Percentiles rank a stretch among this genome's conserved stretches.
phyloP scores from a whole-genome alignment of 1,139 yeast species.

The Hyphopichia burtonii region DNA sequence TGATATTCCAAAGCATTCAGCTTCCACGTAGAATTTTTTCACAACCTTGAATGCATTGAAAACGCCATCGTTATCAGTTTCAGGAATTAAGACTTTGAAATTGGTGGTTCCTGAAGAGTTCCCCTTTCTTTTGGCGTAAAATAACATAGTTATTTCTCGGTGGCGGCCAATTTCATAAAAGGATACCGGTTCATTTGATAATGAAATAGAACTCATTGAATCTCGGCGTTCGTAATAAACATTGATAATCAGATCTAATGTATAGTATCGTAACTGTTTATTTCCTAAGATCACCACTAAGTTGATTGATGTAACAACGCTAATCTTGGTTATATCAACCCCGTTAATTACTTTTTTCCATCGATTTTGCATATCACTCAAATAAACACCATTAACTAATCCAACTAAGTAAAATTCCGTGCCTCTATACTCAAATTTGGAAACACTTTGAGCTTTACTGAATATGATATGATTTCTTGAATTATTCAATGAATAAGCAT shows the following conservation, averaged over 20 bases:
- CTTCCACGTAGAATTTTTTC: slow-evolving; percentile 47
- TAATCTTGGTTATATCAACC: slow-evolving; percentile 56
- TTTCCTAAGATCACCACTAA: slow-evolving; percentile 60
- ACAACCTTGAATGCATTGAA: slow-evolving; percentile 52
- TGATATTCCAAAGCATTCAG: slow-evolving; percentile 56
- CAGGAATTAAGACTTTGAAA: slow-evolving; percentile 54
- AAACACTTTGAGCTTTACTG: slow-evolving; percentile 27
- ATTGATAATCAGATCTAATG: slow-evolving; percentile 46
- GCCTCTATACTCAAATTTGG: slow-evolving; percentile 26
- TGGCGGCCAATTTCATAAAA: slow-evolving; percentile 65
- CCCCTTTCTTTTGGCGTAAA: slow-evolving; percentile 52
- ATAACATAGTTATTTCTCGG: slow-evolving; percentile 56
- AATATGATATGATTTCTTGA: slow-evolving; percentile 24
- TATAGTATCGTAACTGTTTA: slow-evolving; percentile 59
- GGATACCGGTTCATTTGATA: slow-evolving; percentile 39
- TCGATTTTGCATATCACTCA: slow-evolving; percentile 46
- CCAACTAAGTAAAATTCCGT: slow-evolving; percentile 32
- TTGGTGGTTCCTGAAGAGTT: slow-evolving; percentile 44
- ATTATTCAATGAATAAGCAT: slow-evolving; percentile 23
- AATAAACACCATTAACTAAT: slow-evolving; percentile 39
- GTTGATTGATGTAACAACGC: slow-evolving; percentile 57
- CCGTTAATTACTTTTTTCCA: slow-evolving; percentile 66
- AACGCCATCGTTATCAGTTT: slow-evolving; percentile 47
- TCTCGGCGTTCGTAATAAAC: slow-evolving; percentile 36
- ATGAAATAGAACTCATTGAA: slow-evolving; percentile 28